Evolutionary conservation across 1,139 yeast genomes (phyloP).

Genomic region (Hyphopichia fennica): DNA sequence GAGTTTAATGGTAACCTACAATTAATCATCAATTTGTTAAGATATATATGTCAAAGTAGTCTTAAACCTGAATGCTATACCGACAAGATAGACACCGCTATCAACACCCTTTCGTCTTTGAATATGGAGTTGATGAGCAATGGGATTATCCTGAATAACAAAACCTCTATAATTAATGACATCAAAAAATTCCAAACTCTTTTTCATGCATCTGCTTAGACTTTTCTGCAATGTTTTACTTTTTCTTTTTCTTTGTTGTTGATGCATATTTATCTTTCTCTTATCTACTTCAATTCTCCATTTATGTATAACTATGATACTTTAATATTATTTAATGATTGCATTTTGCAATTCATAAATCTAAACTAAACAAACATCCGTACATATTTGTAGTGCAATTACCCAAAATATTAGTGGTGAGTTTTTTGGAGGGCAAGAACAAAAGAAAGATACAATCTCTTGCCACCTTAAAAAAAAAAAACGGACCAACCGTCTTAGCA

Average conservation of each 20-base stretch:
- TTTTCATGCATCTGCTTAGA: neutral
- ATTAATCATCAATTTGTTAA: slow-evolving; percentile 26
- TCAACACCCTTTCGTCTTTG: neutral
- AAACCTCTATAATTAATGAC: neutral
- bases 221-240: too few species aligned
- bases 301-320: too few species aligned
- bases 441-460: neutral
- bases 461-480: neutral
- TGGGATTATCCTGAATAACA: neutral
- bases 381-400: too few species aligned
- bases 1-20: slow-evolving; percentile 34
- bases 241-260: neutral
- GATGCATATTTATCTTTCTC: neutral
- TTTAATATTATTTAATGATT: too few species aligned
- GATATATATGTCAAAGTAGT: slow-evolving; percentile 8
- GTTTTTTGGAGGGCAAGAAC: neutral
- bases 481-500: neutral
- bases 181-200: neutral
- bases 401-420: too few species aligned
- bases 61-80: slow-evolving; percentile 1
- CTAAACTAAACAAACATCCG: too few species aligned
- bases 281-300: too few species aligned
- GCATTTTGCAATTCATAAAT: too few species aligned
- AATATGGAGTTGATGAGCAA: neutral
- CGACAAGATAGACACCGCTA: neutral